These are phyloP conservation scores for Albophoma yamanashiensis DNA, from an alignment of 2,329 filamentous ascomycete species.

Conservation along the genomic window DNA sequence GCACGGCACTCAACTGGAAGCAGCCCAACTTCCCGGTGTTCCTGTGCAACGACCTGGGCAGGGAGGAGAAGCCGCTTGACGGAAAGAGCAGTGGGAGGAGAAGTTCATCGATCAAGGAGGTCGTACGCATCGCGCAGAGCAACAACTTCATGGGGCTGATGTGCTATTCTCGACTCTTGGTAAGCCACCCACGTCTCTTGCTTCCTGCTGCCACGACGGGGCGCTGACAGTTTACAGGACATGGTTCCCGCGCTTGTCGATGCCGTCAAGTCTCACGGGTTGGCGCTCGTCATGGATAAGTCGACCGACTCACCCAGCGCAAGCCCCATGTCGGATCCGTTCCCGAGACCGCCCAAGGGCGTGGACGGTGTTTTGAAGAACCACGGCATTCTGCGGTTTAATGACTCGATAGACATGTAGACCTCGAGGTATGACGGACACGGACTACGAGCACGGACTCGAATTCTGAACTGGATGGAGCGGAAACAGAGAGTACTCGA, in stretches of 20 bases:
- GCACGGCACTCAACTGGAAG: conserved; percentile 96
- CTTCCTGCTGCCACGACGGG: no score
- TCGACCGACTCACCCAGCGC: conserved; percentile 44
- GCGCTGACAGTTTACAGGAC: conserved; percentile 44
- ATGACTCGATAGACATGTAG: conserved; percentile 74
- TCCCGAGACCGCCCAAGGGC: conserved; percentile 59
- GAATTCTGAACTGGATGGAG: not conserved
- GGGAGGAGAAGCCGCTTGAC: conserved; percentile 35
- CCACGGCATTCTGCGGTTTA: conserved; percentile 85
- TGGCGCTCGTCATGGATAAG: conserved; percentile 85
- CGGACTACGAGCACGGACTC: not conserved
- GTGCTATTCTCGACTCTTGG: conserved; percentile 76
- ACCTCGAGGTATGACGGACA: conserved; percentile 1
- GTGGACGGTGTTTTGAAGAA: conserved; percentile 79
- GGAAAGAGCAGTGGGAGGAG: conserved; percentile 52
- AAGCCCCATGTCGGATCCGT: conserved; percentile 34
- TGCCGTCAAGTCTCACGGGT: conserved; percentile 85
- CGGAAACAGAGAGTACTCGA: not conserved
- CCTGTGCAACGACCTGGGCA: conserved; percentile 83
- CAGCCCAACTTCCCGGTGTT: conserved; percentile 97
- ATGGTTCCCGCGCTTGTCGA: conserved; percentile 88
- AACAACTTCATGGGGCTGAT: conserved; percentile 99
- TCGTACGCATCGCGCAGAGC: conserved; percentile 80
- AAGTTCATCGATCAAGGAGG: conserved; percentile 85
- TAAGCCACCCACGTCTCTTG: conserved; percentile 33